A percentile compares a stretch with the other conserved stretches of the same genome.
Conservation (phyloP, 495 filamentous ascomycete genomes). For the Talaromyces borbonicus region DNA sequence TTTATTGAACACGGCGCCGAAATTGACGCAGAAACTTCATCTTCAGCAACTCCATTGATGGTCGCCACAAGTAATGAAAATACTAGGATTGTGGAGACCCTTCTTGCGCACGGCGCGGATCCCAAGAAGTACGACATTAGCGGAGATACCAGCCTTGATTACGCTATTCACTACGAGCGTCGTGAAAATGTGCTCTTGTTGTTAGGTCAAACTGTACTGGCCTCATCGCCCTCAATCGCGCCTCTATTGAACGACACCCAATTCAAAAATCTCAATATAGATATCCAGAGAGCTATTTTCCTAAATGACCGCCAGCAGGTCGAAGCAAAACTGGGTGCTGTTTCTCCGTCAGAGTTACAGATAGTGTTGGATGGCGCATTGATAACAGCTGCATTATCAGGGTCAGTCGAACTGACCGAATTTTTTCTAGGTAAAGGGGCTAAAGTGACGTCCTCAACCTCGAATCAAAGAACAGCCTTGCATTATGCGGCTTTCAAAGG, state of each 20-base stretch:
- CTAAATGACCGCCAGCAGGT: not conserved
- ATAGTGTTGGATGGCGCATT: not conserved
- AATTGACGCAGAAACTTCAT: not conserved
- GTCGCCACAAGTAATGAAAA: slow-evolving; percentile 1
- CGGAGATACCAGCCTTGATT: not conserved
- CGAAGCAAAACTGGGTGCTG: not conserved
- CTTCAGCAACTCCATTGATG: slow-evolving; percentile 3
- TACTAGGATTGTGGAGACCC: not conserved
- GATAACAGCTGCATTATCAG: not conserved
- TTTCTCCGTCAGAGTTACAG: not conserved
- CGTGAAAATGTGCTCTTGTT: not conserved
- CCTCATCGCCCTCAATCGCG: not conserved
- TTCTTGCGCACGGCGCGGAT: slow-evolving; percentile 5
- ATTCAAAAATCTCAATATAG: not conserved
- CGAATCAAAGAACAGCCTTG: slow-evolving; percentile 2
- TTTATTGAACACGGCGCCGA: slow-evolving; percentile 9
- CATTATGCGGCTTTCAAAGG: slow-evolving; percentile 3
- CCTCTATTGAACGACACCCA: not conserved
- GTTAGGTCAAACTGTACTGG: slow-evolving; percentile 1
- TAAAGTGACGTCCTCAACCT: not conserved
- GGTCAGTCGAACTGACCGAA: not conserved
- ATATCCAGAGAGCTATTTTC: not conserved
- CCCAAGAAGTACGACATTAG: not conserved
- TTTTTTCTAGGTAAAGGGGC: not conserved
- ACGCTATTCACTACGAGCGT: not conserved